phyloP scores from a whole-genome alignment of 441 rosid genomes.

The Metrosideros polymorpha region DNA sequence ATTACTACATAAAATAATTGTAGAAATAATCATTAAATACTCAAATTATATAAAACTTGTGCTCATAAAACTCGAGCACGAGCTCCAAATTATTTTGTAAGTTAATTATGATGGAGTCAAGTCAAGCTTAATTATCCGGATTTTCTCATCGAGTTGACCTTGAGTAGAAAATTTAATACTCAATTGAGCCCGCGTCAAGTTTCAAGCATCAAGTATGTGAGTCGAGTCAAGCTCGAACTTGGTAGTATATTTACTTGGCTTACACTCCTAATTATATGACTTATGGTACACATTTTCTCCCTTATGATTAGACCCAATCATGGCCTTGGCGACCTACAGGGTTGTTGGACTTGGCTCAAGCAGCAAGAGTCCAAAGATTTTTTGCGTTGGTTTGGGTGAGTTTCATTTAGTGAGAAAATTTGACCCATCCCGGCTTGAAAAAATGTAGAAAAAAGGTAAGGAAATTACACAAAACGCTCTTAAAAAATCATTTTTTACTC shows the following conservation, averaged over 20 bases:
- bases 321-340: not conserved
- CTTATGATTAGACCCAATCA: not conserved
- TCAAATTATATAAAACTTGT: no score
- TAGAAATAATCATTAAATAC: no score
- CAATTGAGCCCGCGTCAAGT: not conserved
- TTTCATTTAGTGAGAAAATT: not conserved
- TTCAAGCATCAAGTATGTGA: not conserved
- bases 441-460: not conserved
- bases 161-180: not conserved
- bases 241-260: not conserved
- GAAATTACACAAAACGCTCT: not conserved
- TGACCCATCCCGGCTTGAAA: not conserved
- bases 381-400: not conserved
- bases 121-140: not conserved
- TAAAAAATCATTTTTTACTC: not conserved
- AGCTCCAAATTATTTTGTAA: no score
- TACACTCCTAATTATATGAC: not conserved
- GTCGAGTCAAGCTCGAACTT: not conserved
- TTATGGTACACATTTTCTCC: not conserved
- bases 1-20: no score
- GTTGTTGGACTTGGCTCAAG: not conserved
- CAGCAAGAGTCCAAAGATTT: not conserved
- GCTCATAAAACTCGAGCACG: no score
- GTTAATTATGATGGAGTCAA: not conserved
- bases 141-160: not conserved